phyloP scores from a whole-genome alignment of 1,139 yeast genomes.

The Diutina scorzettiae region DNA sequence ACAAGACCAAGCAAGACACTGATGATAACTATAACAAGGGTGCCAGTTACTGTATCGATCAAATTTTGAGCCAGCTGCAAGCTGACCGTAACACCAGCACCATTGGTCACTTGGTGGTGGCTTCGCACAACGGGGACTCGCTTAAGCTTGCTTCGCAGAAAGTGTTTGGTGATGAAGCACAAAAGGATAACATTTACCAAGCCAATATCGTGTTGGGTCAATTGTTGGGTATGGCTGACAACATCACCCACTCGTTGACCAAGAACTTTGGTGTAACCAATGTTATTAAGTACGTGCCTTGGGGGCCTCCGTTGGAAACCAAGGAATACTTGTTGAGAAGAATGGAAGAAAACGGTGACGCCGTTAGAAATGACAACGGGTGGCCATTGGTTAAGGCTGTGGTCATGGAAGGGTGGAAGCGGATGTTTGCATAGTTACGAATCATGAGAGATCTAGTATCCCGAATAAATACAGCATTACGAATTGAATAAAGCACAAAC shows the following conservation, averaged over 20 bases:
- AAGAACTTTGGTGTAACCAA: constrained; percentile 52
- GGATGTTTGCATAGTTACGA: constrained; percentile 1
- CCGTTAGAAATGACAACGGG: constrained; percentile 83
- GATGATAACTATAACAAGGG: constrained; percentile 69
- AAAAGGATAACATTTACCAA: constrained; percentile 24
- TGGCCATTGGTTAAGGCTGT: constrained; percentile 60
- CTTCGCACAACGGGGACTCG: constrained; percentile 82
- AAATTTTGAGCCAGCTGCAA: constrained; percentile 31
- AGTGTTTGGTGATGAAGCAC: constrained; percentile 13
- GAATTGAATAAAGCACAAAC: neutral
- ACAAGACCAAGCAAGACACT: constrained; percentile 63
- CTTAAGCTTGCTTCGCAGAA: constrained; percentile 57
- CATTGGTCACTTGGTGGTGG: constrained; percentile 81
- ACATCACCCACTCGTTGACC: constrained; percentile 67
- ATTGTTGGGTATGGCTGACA: constrained; percentile 93
- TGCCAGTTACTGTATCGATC: constrained; percentile 48
- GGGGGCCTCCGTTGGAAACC: constrained; percentile 96
- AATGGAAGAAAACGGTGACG: constrained; percentile 93
- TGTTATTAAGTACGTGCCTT: constrained; percentile 89
- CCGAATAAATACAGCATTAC: neutral
- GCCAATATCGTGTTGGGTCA: constrained; percentile 79
- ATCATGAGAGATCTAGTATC: too few species aligned
- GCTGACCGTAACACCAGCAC: constrained; percentile 33
- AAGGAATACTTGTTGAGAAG: constrained; percentile 85
- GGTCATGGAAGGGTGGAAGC: constrained; percentile 8